Evolutionary conservation across 768 basidiomycete genomes (phyloP).

Genomic region (Mycena capillaripes): DNA sequence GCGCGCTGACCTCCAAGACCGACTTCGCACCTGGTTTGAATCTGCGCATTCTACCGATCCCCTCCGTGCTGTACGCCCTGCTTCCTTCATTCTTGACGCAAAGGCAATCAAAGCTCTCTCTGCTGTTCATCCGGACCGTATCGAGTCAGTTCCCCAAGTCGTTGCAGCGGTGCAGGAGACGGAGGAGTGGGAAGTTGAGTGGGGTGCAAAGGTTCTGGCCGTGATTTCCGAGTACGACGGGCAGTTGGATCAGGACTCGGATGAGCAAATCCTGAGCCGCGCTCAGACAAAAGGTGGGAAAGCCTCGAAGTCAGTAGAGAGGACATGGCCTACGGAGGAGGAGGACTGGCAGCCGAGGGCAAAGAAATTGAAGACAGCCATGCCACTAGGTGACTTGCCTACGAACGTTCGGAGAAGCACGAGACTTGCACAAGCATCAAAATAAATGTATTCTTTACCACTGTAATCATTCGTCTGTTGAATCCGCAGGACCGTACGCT

Average conservation of each 20-base stretch:
- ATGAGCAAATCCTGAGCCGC: not conserved
- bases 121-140: slow-evolving; percentile 7
- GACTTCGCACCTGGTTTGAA: slow-evolving; percentile 38
- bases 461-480: not conserved
- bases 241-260: not conserved
- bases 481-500: not conserved
- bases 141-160: slow-evolving; percentile 21
- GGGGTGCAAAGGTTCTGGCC: slow-evolving; percentile 24
- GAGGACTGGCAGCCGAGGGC: not conserved
- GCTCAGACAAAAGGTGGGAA: not conserved
- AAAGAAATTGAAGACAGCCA: not conserved
- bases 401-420: not conserved
- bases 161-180: slow-evolving; percentile 35
- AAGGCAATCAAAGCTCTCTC: slow-evolving; percentile 29
- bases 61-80: slow-evolving; percentile 22
- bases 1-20: slow-evolving; percentile 27
- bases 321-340: not conserved
- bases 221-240: slow-evolving; percentile 1
- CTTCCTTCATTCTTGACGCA: slow-evolving; percentile 38
- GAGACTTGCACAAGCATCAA: not conserved
- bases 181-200: slow-evolving; percentile 41
- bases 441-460: not conserved
- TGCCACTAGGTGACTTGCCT: not conserved
- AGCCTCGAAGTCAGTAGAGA: not conserved
- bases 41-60: slow-evolving; percentile 22